Conservation (phyloP, 1,139 yeast genomes). For the Taphrina pruni region DNA sequence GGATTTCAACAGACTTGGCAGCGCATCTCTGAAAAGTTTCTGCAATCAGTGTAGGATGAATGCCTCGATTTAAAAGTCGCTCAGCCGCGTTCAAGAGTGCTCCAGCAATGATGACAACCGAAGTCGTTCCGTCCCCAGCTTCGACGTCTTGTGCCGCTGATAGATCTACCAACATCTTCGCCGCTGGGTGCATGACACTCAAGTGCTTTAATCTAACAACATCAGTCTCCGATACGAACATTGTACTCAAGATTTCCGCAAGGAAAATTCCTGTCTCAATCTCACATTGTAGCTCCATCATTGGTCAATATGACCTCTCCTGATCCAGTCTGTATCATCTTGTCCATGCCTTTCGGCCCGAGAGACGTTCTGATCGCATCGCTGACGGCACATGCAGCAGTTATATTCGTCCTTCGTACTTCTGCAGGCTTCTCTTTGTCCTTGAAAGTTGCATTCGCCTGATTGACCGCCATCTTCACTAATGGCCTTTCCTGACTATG, state of each 20-base stretch:
- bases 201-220: slow-evolving; percentile 68
- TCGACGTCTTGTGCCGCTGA: slow-evolving; percentile 97
- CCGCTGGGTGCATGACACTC: slow-evolving; percentile 98
- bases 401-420: slow-evolving; percentile 88
- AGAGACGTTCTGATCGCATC: slow-evolving; percentile 97
- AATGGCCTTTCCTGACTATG: background rate
- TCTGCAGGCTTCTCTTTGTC: slow-evolving; percentile 98
- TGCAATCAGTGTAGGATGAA: slow-evolving; percentile 93
- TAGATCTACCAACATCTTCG: slow-evolving; percentile 95
- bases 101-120: slow-evolving; percentile 94
- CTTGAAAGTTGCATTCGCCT: slow-evolving; percentile 43
- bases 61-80: slow-evolving; percentile 81
- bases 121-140: slow-evolving; percentile 99
- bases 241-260: slow-evolving; percentile 91
- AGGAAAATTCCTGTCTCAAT: background rate
- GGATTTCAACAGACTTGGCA: slow-evolving; percentile 77
- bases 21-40: slow-evolving; percentile 97
- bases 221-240: slow-evolving; percentile 56
- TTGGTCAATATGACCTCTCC: slow-evolving; percentile 95
- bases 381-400: slow-evolving; percentile 88
- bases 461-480: slow-evolving; percentile 23
- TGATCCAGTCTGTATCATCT: slow-evolving; percentile 91
- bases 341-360: slow-evolving; percentile 99
- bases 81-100: slow-evolving; percentile 95
- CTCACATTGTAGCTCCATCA: slow-evolving; percentile 90